Evolutionary conservation across 2,329 filamentous ascomycete species (phyloP).

Genomic region (Ceratocystis harringtonii): DNA sequence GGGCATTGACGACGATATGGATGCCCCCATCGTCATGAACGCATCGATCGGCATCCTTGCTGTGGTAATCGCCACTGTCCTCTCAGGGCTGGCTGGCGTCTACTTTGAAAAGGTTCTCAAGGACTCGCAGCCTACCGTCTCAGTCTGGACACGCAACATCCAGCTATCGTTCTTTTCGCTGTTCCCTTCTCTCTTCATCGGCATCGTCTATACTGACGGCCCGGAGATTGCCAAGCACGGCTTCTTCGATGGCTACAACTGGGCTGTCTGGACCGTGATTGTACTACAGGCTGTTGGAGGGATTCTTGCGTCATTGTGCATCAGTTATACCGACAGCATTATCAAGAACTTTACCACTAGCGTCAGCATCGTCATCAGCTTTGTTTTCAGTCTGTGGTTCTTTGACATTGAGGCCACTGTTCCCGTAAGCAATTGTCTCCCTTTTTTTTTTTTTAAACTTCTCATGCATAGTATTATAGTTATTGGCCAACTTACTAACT

Average conservation of each 20-base stretch:
- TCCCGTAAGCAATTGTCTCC: constrained; percentile 41
- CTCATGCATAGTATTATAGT: constrained; percentile 2
- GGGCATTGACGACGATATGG: constrained; percentile 56
- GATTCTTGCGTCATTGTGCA: constrained; percentile 45
- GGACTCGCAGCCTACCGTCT: constrained; percentile 58
- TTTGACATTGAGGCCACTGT: constrained; percentile 64
- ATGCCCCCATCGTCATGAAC: constrained; percentile 26
- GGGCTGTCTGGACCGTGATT: constrained; percentile 77
- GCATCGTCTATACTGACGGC: constrained; percentile 76
- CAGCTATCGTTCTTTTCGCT: constrained; percentile 90
- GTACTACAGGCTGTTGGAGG: constrained; percentile 70
- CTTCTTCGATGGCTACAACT: constrained; percentile 91
- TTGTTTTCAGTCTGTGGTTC: constrained; percentile 69
- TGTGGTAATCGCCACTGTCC: constrained; percentile 59
- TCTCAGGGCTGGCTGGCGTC: constrained; percentile 74
- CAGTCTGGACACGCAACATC: constrained; percentile 87
- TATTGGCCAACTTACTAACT: neutral
- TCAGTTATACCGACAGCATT: constrained; percentile 47
- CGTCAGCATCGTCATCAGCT: constrained; percentile 79
- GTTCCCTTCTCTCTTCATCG: constrained; percentile 74
- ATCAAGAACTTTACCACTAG: constrained; percentile 89
- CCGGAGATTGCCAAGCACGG: constrained; percentile 67
- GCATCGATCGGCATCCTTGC: constrained; percentile 64
- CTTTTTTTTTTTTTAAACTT: neutral
- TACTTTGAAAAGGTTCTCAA: constrained; percentile 88